These are phyloP conservation scores for Collybia mongolica DNA, from an alignment of 768 basidiomycete species.

Conservation along the genomic window DNA sequence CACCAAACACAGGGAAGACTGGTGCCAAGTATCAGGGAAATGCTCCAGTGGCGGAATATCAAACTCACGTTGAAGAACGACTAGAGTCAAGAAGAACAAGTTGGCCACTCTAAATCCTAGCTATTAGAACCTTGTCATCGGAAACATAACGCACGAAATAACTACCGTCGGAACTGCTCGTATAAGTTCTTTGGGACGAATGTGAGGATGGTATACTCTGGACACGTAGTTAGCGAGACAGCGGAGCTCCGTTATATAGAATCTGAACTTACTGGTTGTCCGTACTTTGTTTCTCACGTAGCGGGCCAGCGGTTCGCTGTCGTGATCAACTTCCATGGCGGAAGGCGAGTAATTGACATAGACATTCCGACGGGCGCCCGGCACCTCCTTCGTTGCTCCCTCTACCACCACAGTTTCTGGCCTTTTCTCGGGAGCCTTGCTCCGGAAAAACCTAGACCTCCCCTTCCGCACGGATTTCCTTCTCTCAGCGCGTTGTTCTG, in stretches of 20 bases:
- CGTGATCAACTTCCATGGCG: conserved; percentile 58
- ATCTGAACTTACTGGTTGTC: conserved; percentile 74
- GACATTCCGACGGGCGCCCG: conserved; percentile 66
- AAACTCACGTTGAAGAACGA: conserved; percentile 70
- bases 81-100: conserved; percentile 85
- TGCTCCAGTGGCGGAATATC: background rate
- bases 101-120: conserved; percentile 68
- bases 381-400: conserved; percentile 34
- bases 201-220: conserved; percentile 88
- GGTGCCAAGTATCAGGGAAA: conserved; percentile 7
- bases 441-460: conserved; percentile 57
- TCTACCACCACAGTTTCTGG: conserved; percentile 26
- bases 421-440: conserved; percentile 45
- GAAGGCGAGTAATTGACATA: conserved; percentile 78
- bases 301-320: conserved; percentile 76
- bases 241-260: background rate
- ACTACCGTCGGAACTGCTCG: conserved; percentile 89
- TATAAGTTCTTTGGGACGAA: conserved; percentile 94
- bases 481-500: conserved; percentile 68
- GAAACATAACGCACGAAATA: conserved; percentile 1
- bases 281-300: conserved; percentile 93
- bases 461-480: conserved; percentile 51
- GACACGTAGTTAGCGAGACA: background rate
- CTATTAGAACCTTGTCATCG: background rate
- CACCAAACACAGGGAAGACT: conserved; percentile 93